These are phyloP conservation scores for Trichoderma oligosporum DNA, from an alignment of 2,329 filamentous ascomycete species.

Conservation along the genomic window DNA sequence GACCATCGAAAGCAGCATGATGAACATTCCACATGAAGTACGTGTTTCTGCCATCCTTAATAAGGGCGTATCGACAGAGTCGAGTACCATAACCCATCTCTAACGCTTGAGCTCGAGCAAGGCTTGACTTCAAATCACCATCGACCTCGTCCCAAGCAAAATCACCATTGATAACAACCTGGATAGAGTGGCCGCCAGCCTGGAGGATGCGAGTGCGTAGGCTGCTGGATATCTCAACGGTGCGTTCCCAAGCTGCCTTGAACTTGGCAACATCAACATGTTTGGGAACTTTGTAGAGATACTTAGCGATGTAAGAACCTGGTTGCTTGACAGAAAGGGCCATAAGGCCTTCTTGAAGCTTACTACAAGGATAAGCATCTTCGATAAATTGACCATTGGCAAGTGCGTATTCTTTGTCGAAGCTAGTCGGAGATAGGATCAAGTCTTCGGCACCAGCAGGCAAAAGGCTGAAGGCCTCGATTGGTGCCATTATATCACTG, in stretches of 20 bases:
- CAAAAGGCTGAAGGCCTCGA: conserved; percentile 15
- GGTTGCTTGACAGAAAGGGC: conserved; percentile 30
- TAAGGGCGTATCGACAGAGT: conserved; percentile 1
- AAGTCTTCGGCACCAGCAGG: neutral
- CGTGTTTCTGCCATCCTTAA: neutral
- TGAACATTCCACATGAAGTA: conserved; percentile 14
- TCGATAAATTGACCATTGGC: conserved; percentile 6
- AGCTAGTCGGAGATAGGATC: neutral
- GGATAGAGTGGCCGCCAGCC: conserved; percentile 9
- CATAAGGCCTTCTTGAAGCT: conserved; percentile 26
- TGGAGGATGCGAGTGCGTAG: conserved; percentile 25
- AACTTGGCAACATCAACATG: conserved; percentile 20
- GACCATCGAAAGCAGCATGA: conserved; percentile 11
- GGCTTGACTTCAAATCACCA: neutral
- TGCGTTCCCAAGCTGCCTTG: conserved; percentile 23
- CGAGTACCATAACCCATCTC: conserved; percentile 16
- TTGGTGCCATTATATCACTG: neutral
- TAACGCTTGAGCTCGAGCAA: neutral
- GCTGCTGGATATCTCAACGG: conserved; percentile 18
- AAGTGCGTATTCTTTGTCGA: neutral
- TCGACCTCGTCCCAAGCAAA: neutral
- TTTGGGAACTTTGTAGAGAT: conserved; percentile 24
- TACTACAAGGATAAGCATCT: conserved; percentile 24
- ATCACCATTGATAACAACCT: conserved; percentile 21
- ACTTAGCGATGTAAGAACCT: conserved; percentile 35